Evolutionary conservation across 495 filamentous ascomycete species (phyloP).

Genomic region (Neurospora sp.): DNA sequence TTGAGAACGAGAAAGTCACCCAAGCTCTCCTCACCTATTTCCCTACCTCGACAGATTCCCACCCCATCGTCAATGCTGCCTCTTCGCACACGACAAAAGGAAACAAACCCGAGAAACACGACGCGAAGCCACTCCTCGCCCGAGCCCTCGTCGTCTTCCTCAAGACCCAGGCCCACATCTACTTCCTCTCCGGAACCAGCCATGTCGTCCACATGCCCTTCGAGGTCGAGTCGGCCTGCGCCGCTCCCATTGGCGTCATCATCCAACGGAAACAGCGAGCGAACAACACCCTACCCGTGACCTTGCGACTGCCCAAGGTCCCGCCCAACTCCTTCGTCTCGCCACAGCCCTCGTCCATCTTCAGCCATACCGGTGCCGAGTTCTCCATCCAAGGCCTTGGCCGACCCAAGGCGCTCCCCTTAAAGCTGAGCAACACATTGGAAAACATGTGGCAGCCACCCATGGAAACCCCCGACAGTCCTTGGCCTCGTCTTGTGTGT

Average conservation of each 20-base stretch:
- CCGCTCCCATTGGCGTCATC: constrained; percentile 70
- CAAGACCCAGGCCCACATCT: constrained; percentile 86
- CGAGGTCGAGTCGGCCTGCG: constrained; percentile 78
- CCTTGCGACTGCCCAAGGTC: constrained; percentile 42
- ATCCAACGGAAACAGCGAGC: constrained; percentile 61
- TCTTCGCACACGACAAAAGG: not conserved
- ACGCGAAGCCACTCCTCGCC: constrained; percentile 28
- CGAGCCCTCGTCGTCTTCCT: constrained; percentile 83
- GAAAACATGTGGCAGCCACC: constrained; percentile 41
- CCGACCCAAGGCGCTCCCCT: constrained; percentile 36
- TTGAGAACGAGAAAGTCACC: constrained; percentile 72
- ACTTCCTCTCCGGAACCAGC: constrained; percentile 77
- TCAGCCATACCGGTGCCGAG: constrained; percentile 35
- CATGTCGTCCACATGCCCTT: constrained; percentile 92
- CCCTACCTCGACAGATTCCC: constrained; percentile 40
- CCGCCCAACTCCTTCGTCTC: constrained; percentile 78
- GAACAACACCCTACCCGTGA: constrained; percentile 28
- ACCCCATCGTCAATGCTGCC: constrained; percentile 1
- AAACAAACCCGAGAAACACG: not conserved
- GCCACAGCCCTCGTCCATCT: constrained; percentile 37
- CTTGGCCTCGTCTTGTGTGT: constrained; percentile 71
- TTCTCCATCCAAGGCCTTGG: constrained; percentile 44
- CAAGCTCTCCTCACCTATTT: constrained; percentile 84
- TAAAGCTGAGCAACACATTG: constrained; percentile 32
- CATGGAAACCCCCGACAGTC: constrained; percentile 37